Evolutionary conservation across 768 basidiomycete species (phyloP).

Genomic region (Termitomyces sp.): DNA sequence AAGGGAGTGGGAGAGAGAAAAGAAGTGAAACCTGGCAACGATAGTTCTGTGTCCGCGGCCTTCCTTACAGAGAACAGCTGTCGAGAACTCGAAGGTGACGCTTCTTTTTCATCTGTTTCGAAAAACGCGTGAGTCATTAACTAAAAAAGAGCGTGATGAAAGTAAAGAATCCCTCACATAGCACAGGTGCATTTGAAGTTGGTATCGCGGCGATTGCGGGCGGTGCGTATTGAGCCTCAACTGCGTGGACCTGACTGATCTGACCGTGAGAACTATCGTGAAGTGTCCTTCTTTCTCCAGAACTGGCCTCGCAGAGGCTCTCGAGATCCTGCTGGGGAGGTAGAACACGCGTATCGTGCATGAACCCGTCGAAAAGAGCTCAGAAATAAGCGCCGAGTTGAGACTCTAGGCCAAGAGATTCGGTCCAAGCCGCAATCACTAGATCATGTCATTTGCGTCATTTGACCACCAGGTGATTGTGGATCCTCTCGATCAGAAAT

Average conservation of each 20-base stretch:
- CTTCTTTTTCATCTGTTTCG: background rate
- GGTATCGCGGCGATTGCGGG: background rate
- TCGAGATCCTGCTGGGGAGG: background rate
- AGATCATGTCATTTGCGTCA: background rate
- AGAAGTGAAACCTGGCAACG: background rate
- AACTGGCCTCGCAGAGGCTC: background rate
- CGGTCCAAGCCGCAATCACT: slow-evolving; percentile 1
- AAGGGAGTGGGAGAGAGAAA: background rate
- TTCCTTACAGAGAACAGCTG: background rate
- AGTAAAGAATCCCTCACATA: background rate
- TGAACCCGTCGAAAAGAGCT: background rate
- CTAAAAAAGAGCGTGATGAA: background rate
- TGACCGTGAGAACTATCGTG: background rate
- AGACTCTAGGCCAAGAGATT: background rate
- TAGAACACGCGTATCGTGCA: background rate
- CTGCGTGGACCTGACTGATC: background rate
- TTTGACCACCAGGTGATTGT: background rate
- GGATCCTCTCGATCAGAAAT: background rate
- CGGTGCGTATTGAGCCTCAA: background rate
- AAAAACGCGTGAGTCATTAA: background rate
- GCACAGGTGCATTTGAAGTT: background rate
- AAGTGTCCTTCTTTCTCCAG: background rate
- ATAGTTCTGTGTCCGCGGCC: background rate
- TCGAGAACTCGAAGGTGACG: background rate
- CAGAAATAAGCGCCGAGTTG: background rate